Conservation (phyloP, 352 stramenopile species). For the Globisporangium takayamanum region DNA sequence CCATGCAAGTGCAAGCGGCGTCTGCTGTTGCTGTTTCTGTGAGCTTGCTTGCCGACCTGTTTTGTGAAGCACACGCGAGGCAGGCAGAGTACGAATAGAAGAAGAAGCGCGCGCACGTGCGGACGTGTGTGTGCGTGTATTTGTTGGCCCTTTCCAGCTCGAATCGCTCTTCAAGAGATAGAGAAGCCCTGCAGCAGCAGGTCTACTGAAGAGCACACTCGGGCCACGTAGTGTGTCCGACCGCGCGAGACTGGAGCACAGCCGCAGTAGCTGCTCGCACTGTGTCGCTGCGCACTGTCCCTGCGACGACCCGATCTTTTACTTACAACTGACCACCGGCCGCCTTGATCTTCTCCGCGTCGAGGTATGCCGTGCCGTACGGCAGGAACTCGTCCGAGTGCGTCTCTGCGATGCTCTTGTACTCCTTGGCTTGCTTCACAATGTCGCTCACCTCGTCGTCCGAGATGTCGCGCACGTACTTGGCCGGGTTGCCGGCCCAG, state of each 20-base stretch:
- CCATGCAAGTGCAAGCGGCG: neutral
- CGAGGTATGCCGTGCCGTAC: conserved; percentile 85
- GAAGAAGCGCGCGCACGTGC: no score
- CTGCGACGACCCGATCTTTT: conserved; percentile 9
- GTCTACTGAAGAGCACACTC: neutral
- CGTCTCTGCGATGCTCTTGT: conserved; percentile 77
- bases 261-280: neutral
- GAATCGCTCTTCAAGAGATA: neutral
- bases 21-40: neutral
- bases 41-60: neutral
- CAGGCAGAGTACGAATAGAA: no score
- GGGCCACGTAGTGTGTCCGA: no score
- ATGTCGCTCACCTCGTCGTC: conserved; percentile 90
- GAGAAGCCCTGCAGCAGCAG: neutral
- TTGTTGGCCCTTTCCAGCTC: conserved; percentile 5
- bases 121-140: conserved; percentile 7
- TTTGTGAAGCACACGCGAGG: neutral
- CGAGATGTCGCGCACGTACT: conserved; percentile 91
- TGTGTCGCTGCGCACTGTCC: neutral
- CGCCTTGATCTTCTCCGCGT: conserved; percentile 84
- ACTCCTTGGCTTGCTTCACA: conserved; percentile 78
- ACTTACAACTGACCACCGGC: conserved; percentile 69
- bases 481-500: conserved; percentile 95
- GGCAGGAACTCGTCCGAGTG: conserved; percentile 89
- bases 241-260: no score